Percentiles rank a stretch among this genome's conserved stretches.
These are phyloP conservation scores for Boletus bicolor DNA, from an alignment of 768 basidiomycete species.

Conservation along the genomic window DNA sequence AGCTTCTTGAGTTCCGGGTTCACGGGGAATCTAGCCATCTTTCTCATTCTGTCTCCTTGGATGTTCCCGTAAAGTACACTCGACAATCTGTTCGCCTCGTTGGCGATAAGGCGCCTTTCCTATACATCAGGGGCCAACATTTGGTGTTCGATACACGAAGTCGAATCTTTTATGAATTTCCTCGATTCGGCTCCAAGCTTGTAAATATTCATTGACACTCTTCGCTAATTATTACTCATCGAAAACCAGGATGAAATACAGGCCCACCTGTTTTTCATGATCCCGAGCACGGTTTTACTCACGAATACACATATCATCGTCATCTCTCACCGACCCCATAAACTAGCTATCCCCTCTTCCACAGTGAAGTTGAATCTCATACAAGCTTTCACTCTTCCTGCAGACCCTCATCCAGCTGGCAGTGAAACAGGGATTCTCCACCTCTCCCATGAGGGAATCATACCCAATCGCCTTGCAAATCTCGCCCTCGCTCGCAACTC, in stretches of 20 bases:
- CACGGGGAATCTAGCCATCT: neutral
- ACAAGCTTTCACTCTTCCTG: neutral
- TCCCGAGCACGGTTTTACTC: neutral
- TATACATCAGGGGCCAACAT: neutral
- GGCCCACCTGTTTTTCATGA: neutral
- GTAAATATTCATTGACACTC: neutral
- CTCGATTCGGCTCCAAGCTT: neutral
- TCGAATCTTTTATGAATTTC: neutral
- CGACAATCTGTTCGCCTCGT: neutral
- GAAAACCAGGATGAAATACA: neutral
- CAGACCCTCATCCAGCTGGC: neutral
- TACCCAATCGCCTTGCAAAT: neutral
- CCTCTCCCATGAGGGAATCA: conserved; percentile 3
- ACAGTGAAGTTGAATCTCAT: neutral
- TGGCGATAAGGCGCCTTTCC: neutral
- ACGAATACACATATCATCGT: conserved; percentile 6
- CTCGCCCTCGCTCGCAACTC: conserved; percentile 6
- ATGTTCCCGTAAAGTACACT: neutral
- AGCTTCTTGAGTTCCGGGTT: conserved; percentile 1
- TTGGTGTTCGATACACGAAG: neutral
- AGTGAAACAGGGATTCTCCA: neutral
- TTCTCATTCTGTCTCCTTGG: neutral
- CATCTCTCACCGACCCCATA: neutral
- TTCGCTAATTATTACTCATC: neutral
- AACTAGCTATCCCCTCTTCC: neutral